Percentiles rank a stretch among this genome's conserved stretches.
Evolutionary conservation across 176 grass and related monocot species (phyloP).

Genomic region (Hordeum marinum): DNA sequence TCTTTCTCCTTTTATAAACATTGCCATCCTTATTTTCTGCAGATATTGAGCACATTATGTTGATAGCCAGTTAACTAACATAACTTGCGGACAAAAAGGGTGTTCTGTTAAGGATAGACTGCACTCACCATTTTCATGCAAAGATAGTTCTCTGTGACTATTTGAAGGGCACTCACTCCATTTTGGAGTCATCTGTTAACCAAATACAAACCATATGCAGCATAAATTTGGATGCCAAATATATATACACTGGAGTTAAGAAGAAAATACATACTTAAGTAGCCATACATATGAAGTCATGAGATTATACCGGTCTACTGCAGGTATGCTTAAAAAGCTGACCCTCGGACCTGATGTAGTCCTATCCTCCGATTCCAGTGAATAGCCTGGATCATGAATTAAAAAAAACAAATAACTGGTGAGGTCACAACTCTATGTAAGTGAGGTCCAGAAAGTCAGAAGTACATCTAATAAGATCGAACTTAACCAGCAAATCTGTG

Average conservation of each 20-base stretch:
- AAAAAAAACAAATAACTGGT: conserved; percentile 17
- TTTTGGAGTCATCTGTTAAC: conserved; percentile 54
- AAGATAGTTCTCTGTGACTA: conserved; percentile 30
- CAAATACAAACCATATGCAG: conserved; percentile 30
- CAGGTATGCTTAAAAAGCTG: conserved; percentile 16
- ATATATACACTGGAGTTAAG: conserved; percentile 21
- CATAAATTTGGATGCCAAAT: conserved; percentile 20
- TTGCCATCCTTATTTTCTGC: conserved; percentile 42
- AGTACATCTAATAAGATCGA: background rate
- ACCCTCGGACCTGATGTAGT: conserved; percentile 32
- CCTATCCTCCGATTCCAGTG: conserved; percentile 11
- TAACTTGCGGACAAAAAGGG: conserved; percentile 18
- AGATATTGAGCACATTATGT: conserved; percentile 49
- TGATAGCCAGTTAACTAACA: conserved; percentile 24
- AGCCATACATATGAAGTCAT: background rate
- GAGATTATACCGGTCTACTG: conserved; percentile 28
- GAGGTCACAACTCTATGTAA: background rate
- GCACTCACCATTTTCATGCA: conserved; percentile 28
- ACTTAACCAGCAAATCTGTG: background rate
- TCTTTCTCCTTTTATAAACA: conserved; percentile 63
- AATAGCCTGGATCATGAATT: conserved; percentile 9
- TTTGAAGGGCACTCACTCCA: conserved; percentile 42
- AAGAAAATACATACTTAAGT: conserved; percentile 13
- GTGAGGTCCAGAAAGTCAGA: conserved; percentile 9
- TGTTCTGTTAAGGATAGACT: conserved; percentile 30